phyloP scores from a whole-genome alignment of 768 basidiomycete genomes.

The Phaeolepiota aurea region DNA sequence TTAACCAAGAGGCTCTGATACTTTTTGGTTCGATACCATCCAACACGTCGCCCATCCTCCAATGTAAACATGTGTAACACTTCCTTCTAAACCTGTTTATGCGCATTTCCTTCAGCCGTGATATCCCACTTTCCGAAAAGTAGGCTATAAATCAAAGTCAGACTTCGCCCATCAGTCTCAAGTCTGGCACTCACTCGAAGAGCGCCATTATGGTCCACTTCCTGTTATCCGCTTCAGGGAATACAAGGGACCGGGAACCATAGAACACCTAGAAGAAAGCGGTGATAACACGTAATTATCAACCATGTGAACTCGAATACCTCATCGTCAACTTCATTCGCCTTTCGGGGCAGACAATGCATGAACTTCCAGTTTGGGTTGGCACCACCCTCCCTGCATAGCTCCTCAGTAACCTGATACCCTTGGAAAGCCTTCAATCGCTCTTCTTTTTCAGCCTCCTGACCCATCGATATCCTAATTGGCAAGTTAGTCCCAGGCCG shows the following conservation, averaged over 20 bases:
- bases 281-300: background rate
- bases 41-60: too few relatives aligned
- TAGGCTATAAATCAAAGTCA: slow-evolving; percentile 18
- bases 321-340: slow-evolving; percentile 92
- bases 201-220: slow-evolving; percentile 95
- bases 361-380: slow-evolving; percentile 89
- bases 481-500: too few relatives aligned
- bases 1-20: too few relatives aligned
- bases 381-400: slow-evolving; percentile 77
- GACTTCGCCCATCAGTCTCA: slow-evolving; percentile 1
- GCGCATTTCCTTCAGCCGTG: slow-evolving; percentile 4
- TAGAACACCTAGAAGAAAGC: slow-evolving; percentile 68
- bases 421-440: slow-evolving; percentile 82
- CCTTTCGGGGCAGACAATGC: slow-evolving; percentile 92
- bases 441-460: slow-evolving; percentile 88
- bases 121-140: slow-evolving; percentile 44
- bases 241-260: slow-evolving; percentile 84
- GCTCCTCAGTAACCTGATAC: slow-evolving; percentile 87
- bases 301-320: slow-evolving; percentile 22
- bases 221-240: slow-evolving; percentile 92
- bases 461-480: slow-evolving; percentile 97
- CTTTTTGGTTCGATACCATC: too few relatives aligned
- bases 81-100: too few relatives aligned
- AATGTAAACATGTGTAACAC: too few relatives aligned
- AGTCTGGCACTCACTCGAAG: slow-evolving; percentile 61